A percentile compares a stretch with the other conserved stretches of the same genome.
Evolutionary conservation across 2,329 filamentous ascomycete genomes (phyloP).

Genomic region (Cyclaneusma minus): DNA sequence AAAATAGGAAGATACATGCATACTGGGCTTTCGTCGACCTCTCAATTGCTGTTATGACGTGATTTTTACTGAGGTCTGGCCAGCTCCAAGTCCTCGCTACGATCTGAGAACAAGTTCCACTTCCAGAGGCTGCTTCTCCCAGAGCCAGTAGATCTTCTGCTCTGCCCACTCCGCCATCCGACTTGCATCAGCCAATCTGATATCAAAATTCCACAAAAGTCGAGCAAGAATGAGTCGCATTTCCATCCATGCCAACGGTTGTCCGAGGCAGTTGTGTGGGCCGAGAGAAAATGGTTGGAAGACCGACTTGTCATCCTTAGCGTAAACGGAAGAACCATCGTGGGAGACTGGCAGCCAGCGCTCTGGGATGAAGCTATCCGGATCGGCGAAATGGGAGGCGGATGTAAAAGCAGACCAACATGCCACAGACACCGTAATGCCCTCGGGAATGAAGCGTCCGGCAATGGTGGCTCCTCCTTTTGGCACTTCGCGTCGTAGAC

Average conservation of each 20-base stretch:
- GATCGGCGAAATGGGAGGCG: constrained; percentile 10
- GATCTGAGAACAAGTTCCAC: too few species aligned
- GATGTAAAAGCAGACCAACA: constrained; percentile 1
- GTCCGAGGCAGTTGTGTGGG: not conserved
- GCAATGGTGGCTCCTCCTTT: constrained; percentile 12
- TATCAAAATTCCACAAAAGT: constrained; percentile 14
- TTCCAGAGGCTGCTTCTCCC: constrained; percentile 8
- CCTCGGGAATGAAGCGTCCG: constrained; percentile 16
- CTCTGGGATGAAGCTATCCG: constrained; percentile 19
- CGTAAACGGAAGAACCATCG: too few species aligned
- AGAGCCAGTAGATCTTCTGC: constrained; percentile 7
- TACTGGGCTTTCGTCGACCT: too few species aligned
- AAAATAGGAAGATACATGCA: too few species aligned
- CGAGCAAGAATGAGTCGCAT: constrained; percentile 10
- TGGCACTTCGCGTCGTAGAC: constrained; percentile 10
- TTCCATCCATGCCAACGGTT: constrained; percentile 5
- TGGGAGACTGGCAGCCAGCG: constrained; percentile 22
- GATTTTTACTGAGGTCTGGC: too few species aligned
- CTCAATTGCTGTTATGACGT: too few species aligned
- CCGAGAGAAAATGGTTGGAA: not conserved
- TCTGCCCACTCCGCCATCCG: constrained; percentile 4
- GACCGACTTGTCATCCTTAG: too few species aligned
- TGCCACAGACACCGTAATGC: constrained; percentile 10
- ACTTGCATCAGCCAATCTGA: constrained; percentile 5
- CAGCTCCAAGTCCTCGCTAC: too few species aligned